Percentiles rank a stretch among this genome's conserved stretches.
Conservation (phyloP, 2,329 filamentous ascomycete species). For the Colletotrichum higginsianum region DNA sequence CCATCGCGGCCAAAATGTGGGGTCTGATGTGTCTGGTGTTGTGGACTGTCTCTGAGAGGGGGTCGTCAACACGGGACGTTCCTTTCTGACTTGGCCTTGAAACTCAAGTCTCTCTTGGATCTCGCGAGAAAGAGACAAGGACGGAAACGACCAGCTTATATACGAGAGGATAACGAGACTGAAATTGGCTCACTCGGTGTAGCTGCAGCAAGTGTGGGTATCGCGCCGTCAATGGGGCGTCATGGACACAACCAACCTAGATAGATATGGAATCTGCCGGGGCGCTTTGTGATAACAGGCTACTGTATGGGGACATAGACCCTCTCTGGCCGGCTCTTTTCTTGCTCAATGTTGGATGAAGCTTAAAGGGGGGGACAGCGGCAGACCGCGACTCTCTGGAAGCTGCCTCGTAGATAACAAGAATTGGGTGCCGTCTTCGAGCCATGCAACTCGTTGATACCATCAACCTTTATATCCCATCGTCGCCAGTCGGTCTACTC, state of each 20-base stretch:
- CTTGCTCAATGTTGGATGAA: not conserved
- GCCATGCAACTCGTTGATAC: not conserved
- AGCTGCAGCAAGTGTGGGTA: not conserved
- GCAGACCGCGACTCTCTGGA: not conserved
- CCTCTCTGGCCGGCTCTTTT: not conserved
- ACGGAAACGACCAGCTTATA: not conserved
- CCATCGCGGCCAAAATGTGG: slow-evolving; percentile 50
- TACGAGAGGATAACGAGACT: not conserved
- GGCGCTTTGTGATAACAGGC: slow-evolving; percentile 2
- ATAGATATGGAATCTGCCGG: not conserved
- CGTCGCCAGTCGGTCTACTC: not conserved
- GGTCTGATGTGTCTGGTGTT: slow-evolving; percentile 14
- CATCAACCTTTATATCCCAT: slow-evolving; percentile 29
- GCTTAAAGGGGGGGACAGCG: not conserved
- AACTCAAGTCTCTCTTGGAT: no score
- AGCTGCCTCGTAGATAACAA: not conserved
- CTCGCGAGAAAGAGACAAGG: no score
- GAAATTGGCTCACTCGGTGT: slow-evolving; percentile 8
- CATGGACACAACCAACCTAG: slow-evolving; percentile 1
- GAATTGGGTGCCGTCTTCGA: not conserved
- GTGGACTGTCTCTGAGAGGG: not conserved
- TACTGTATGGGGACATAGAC: not conserved
- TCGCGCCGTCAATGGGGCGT: slow-evolving; percentile 8
- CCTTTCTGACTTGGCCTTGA: not conserved
- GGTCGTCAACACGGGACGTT: not conserved